Conservation (phyloP, 495 filamentous ascomycete species). For the Delitschia confertaspora region DNA sequence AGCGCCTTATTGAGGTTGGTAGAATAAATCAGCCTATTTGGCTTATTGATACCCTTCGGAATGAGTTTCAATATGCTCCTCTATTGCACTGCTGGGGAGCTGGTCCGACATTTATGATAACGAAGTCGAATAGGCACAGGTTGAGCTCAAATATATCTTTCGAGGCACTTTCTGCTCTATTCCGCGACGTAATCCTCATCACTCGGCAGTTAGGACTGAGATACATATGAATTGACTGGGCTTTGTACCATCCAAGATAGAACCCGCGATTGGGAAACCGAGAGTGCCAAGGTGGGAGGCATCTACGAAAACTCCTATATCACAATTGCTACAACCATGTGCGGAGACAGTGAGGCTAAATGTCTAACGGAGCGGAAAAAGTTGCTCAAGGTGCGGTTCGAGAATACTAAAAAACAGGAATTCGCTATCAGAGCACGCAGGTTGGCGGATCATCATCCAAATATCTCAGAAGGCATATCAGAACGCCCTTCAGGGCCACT, state of each 20-base stretch:
- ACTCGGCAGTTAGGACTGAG: slow-evolving; percentile 4
- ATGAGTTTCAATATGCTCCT: slow-evolving; percentile 11
- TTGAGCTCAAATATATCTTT: slow-evolving; percentile 6
- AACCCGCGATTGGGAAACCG: slow-evolving; percentile 11
- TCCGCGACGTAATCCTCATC: slow-evolving; percentile 8
- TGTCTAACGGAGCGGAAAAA: slow-evolving; percentile 12
- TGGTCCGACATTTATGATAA: not conserved
- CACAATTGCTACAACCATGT: slow-evolving; percentile 12
- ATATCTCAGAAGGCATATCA: slow-evolving; percentile 1
- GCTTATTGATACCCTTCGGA: slow-evolving; percentile 17
- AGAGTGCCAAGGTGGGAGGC: slow-evolving; percentile 15
- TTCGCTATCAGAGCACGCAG: slow-evolving; percentile 9
- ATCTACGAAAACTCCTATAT: slow-evolving; percentile 17
- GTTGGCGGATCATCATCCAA: slow-evolving; percentile 8
- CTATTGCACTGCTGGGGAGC: slow-evolving; percentile 22
- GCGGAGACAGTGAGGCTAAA: slow-evolving; percentile 1
- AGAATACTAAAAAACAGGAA: slow-evolving; percentile 13
- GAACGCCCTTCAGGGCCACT: slow-evolving; percentile 9
- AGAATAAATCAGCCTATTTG: slow-evolving; percentile 14
- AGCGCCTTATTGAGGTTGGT: slow-evolving; percentile 21
- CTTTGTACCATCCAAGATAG: slow-evolving; percentile 17
- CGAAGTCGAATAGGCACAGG: slow-evolving; percentile 1
- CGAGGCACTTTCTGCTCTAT: slow-evolving; percentile 1
- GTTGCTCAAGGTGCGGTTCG: slow-evolving; percentile 6
- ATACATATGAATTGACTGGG: slow-evolving; percentile 15